phyloP scores from a whole-genome alignment of 371 early-diverging fungal genomes.

The Cokeromyces recurvatus region DNA sequence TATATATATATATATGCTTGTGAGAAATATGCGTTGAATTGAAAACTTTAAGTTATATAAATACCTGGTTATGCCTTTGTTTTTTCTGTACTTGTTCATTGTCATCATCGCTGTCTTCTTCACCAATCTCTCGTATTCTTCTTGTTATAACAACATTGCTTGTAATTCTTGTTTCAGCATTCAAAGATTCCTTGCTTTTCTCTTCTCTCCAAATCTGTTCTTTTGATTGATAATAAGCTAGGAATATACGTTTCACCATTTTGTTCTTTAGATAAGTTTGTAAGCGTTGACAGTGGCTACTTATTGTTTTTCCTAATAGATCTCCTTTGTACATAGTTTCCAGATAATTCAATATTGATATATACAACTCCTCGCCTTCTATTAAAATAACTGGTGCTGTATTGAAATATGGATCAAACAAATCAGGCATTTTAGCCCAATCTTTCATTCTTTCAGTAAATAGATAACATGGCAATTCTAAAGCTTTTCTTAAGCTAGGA shows the following conservation, averaged over 20 bases:
- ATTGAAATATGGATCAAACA: constrained; percentile 4
- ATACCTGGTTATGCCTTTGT: constrained; percentile 9
- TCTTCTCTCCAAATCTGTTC: constrained; percentile 9
- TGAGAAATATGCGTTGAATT: constrained; percentile 8
- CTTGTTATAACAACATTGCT: constrained; percentile 6
- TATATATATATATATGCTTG: too few relatives aligned
- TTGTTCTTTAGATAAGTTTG: constrained; percentile 11
- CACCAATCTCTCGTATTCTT: constrained; percentile 6
- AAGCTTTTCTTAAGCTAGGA: constrained; percentile 4
- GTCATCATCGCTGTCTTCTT: constrained; percentile 9
- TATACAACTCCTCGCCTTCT: constrained; percentile 6
- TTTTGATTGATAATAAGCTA: constrained; percentile 9
- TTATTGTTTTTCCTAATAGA: constrained; percentile 5
- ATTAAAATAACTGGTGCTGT: constrained; percentile 6
- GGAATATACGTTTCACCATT: constrained; percentile 2
- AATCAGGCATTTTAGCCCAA: constrained; percentile 6
- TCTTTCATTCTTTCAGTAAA: constrained; percentile 5
- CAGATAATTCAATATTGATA: constrained; percentile 3
- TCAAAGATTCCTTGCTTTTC: constrained; percentile 9
- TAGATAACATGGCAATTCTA: constrained; percentile 6
- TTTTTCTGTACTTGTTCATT: constrained; percentile 12
- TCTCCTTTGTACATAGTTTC: constrained; percentile 1
- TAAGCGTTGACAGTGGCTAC: constrained; percentile 4
- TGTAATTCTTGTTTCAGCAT: constrained; percentile 11
- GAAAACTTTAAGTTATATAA: constrained; percentile 6